Evolutionary conservation across 2,329 filamentous ascomycete genomes (phyloP).

Genomic region (Pseudocercospora macadamiae): DNA sequence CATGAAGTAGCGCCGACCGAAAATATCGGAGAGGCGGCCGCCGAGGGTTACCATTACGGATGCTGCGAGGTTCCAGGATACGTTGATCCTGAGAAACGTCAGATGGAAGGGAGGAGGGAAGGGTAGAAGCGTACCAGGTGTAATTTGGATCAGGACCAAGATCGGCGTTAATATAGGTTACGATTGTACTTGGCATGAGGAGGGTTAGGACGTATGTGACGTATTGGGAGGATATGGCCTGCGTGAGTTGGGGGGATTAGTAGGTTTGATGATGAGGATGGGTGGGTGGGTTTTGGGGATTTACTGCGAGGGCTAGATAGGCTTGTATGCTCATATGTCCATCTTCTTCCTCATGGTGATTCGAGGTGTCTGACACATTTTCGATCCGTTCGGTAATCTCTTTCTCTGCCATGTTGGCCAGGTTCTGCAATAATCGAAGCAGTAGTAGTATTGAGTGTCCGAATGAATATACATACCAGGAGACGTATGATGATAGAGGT

Average conservation of each 20-base stretch:
- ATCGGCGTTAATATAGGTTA: slow-evolving; percentile 23
- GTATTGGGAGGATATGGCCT: slow-evolving; percentile 2
- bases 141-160: slow-evolving; percentile 21
- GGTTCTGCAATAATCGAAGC: not conserved
- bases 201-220: slow-evolving; percentile 12
- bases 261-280: not conserved
- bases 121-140: slow-evolving; percentile 7
- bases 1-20: slow-evolving; percentile 42
- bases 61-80: slow-evolving; percentile 21
- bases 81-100: slow-evolving; percentile 11
- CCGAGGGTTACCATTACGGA: slow-evolving; percentile 14
- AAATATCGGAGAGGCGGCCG: slow-evolving; percentile 22
- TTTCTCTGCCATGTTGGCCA: not conserved
- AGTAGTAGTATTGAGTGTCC: not conserved
- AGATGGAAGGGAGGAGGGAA: not conserved
- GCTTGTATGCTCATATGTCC: slow-evolving; percentile 5
- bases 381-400: not conserved
- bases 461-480: not conserved
- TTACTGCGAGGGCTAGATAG: slow-evolving; percentile 16
- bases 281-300: not conserved
- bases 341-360: not conserved
- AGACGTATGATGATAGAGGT: too few species aligned
- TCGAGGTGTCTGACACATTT: too few species aligned
- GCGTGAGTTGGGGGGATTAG: not conserved
- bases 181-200: slow-evolving; percentile 21